Base-by-base conservation (phyloP, 2,329 filamentous ascomycete genomes). In the Curvularia hawaiiensis region DNA sequence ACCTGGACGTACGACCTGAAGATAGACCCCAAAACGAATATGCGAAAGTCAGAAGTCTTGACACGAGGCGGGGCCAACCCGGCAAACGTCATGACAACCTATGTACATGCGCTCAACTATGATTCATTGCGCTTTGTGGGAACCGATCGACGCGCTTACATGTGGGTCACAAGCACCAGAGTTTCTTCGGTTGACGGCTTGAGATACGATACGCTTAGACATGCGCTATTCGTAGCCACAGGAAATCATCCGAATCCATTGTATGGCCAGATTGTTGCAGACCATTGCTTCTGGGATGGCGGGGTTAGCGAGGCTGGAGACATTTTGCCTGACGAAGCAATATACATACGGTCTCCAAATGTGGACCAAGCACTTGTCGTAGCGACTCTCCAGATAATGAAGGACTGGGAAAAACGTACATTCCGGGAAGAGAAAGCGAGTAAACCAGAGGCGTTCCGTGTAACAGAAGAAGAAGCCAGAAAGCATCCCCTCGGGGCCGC, bases 251-350 rank as follows among this genome's bases (percentile, higher is more conserved):
- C 59, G 31, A 67, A 75, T 52, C 72, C 72, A 1, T 52, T 74
- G 1, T 74, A 69, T 39, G 72, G 72, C 28, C 62, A 69, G 2
- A 73, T 75, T n/a, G 68, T 74, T 6, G 73, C 73, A 30, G 73
- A 75, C 38, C 73, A 75, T 40, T 61, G 69, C 3, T 74, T 68
- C 46, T 75, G 70, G 71, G 72, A 75, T 24, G 73, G 73, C 8
- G 65, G 65, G 45, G 50, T 65, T 1, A 59, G 66, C 9, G 35
- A 58, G 9, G 45, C 18, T 18, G 68, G 64, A 47, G 64, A 63
- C 6, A 64, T 60, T 28, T 38, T 69, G 1, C 73, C 73, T 0
- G 72, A 74, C 44, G 72, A 75, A 55, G 63, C 69, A 6, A 35
- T 75, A 5, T 56, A 67, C 38, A 69, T 75, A 26, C 67, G 72